Base-by-base conservation (phyloP, 805 yeast species). In the Yamadazyma paraphyllophila region DNA sequence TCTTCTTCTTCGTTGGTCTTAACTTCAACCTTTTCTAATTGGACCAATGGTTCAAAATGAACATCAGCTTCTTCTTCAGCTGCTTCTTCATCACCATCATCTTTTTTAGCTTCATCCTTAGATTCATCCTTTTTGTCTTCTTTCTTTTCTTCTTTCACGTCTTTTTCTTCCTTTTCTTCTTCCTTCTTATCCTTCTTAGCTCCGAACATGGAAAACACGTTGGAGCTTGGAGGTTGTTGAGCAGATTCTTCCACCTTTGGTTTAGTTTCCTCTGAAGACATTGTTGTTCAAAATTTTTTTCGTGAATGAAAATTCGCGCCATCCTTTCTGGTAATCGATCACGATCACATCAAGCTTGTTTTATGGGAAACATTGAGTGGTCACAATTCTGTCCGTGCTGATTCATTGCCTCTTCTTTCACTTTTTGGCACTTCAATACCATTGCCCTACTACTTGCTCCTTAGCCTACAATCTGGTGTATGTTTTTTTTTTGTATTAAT, bases 31-130 rank as follows among this genome's bases (percentile, higher is more conserved):
- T 90, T 87, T 71, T 91, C 97, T 58, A 94, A 81, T 70, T 88
- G 87, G 50, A 94, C 97, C 53, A 94, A 74, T 43, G 99, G 99
- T 74, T 92, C 97, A 60, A 94, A 94, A 68, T 94, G 97, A 51
- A 94, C 92, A 58, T 87, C 90, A 46, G 82, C 85, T 53, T 82
- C 82, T 60, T 82, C 91, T 55, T 71, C 76, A 13, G 54, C 70
- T 12, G 78, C 85, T 5, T 69, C 83, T 49, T 74, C 85, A 15
- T 78, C 84, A 20, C 78, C 86, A 14, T 71, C 77, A 35, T 61
- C 62, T 40, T 60, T 84, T 6, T 69, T 82, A 48, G 73, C 85
- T 15, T 78, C 83, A 17, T 78, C 85, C 15, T 70, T 77, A 20
- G 66, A 68, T 33, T 59, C 61, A 9, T 60, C 63, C 43, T 60